Conservation (phyloP, 148 eudicot genomes). For the Chenopodium album region DNA sequence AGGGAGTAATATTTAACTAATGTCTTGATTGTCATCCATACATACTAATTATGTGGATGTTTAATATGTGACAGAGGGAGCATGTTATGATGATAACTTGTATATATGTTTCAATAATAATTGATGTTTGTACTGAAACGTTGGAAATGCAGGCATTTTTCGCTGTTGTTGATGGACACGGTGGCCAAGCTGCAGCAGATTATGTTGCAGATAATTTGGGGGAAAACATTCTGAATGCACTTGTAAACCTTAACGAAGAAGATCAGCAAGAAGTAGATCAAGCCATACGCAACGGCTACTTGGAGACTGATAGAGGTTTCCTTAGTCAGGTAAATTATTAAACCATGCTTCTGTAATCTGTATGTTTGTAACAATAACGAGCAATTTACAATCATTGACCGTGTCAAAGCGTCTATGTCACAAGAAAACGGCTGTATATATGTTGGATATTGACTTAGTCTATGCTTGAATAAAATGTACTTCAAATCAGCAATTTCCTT, state of each 20-base stretch:
- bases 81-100: background rate
- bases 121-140: background rate
- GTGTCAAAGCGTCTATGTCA: slow-evolving; percentile 7
- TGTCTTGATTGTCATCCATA: no score
- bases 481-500: slow-evolving; percentile 3
- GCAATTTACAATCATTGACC: background rate
- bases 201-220: slow-evolving; percentile 51
- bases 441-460: slow-evolving; percentile 4
- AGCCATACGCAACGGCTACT: slow-evolving; percentile 45
- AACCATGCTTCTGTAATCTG: background rate
- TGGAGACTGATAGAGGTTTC: slow-evolving; percentile 48
- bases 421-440: background rate
- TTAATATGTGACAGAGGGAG: background rate
- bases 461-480: background rate
- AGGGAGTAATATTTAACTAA: no score
- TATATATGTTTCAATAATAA: background rate
- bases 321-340: slow-evolving; percentile 42
- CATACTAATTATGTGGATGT: no score
- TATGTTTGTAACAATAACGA: background rate
- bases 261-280: slow-evolving; percentile 31
- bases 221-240: slow-evolving; percentile 39
- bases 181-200: slow-evolving; percentile 64
- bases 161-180: slow-evolving; percentile 68
- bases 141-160: slow-evolving; percentile 53
- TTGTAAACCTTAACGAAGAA: slow-evolving; percentile 1